Evolutionary conservation across 768 basidiomycete species (phyloP).

Genomic region (Pholiota molesta): DNA sequence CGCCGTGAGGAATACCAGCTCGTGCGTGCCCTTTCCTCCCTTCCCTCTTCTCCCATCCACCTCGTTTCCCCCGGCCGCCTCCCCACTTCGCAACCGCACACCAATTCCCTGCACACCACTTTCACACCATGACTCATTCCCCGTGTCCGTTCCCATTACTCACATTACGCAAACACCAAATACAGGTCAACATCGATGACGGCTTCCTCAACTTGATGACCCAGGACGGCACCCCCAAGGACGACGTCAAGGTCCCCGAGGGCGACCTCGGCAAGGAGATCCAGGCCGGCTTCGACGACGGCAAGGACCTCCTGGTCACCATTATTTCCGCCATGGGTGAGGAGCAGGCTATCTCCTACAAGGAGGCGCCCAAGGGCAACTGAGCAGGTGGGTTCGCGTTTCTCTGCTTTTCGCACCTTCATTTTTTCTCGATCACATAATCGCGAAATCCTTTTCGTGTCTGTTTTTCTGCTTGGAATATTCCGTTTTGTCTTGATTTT

Average conservation of each 20-base stretch:
- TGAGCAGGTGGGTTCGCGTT: slow-evolving; percentile 21
- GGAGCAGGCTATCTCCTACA: slow-evolving; percentile 88
- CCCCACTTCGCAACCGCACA: neutral
- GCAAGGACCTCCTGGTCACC: slow-evolving; percentile 88
- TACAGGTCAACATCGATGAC: slow-evolving; percentile 86
- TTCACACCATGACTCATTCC: slow-evolving; percentile 15
- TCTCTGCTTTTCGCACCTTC: neutral
- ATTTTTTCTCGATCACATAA: neutral
- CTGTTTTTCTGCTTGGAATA: neutral
- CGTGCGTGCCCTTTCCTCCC: slow-evolving; percentile 43
- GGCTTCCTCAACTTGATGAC: slow-evolving; percentile 95
- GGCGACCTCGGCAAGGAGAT: slow-evolving; percentile 79
- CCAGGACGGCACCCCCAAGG: slow-evolving; percentile 77
- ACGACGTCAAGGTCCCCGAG: slow-evolving; percentile 95
- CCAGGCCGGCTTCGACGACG: slow-evolving; percentile 69
- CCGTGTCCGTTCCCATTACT: neutral
- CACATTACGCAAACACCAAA: neutral
- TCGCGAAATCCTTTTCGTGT: neutral
- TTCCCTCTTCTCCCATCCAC: neutral
- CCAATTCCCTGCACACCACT: slow-evolving; percentile 1
- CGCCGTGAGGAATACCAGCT: slow-evolving; percentile 88
- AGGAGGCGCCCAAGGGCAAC: slow-evolving; percentile 81
- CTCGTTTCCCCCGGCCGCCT: too few species aligned
- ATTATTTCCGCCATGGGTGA: slow-evolving; percentile 90
- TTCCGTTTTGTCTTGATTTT: neutral